Conservation (phyloP, 106 monocot genomes). For the Acanthochlamys bracteata region DNA sequence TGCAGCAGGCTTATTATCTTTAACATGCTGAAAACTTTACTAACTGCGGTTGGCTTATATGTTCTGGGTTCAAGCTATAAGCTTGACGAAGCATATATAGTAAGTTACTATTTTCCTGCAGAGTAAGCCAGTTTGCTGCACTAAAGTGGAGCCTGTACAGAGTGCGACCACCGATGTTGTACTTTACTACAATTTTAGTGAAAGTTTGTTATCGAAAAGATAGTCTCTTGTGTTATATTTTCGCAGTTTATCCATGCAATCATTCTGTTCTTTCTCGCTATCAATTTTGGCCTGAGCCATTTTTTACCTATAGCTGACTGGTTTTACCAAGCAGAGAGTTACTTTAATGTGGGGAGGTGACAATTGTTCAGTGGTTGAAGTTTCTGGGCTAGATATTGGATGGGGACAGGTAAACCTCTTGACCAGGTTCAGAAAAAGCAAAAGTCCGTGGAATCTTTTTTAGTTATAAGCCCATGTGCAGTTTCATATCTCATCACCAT, state of each 20-base stretch:
- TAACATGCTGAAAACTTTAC: slow-evolving; percentile 7
- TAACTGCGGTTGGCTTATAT: slow-evolving; percentile 68
- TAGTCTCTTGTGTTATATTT: neutral
- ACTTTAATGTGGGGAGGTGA: slow-evolving; percentile 54
- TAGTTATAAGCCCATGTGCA: neutral
- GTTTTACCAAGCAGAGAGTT: slow-evolving; percentile 38
- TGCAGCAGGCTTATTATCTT: neutral
- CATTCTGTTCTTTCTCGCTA: neutral
- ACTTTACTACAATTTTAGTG: neutral
- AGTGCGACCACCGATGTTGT: slow-evolving; percentile 88
- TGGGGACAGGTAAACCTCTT: slow-evolving; percentile 78
- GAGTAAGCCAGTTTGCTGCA: slow-evolving; percentile 78
- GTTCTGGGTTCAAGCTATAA: slow-evolving; percentile 80
- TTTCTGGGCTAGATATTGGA: slow-evolving; percentile 96
- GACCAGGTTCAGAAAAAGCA: neutral
- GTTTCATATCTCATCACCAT: neutral
- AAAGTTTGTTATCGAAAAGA: neutral
- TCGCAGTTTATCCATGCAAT: neutral
- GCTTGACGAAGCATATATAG: slow-evolving; percentile 60
- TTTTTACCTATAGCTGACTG: slow-evolving; percentile 57
- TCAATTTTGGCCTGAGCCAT: neutral
- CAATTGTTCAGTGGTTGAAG: slow-evolving; percentile 64
- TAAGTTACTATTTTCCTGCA: slow-evolving; percentile 38
- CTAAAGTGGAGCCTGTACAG: slow-evolving; percentile 90
- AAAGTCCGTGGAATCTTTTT: neutral